Conservation (phyloP, 805 yeast species). For the Yamadazyma takamatsuzukensis region DNA sequence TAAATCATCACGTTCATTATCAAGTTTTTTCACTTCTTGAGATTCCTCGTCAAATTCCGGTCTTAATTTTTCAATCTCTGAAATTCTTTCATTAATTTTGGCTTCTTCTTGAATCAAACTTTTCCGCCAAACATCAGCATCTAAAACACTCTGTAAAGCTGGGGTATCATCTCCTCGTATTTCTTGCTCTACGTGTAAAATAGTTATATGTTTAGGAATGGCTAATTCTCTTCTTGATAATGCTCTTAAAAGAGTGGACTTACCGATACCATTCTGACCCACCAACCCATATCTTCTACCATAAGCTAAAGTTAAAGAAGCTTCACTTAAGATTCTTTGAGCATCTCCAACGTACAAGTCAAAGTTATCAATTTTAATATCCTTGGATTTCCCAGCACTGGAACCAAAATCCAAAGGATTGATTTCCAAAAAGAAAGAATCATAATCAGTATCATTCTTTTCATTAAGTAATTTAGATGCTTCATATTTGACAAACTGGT, state of each 20-base stretch:
- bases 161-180: slow-evolving; percentile 86
- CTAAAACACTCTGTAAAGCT: slow-evolving; percentile 93
- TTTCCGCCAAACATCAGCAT: slow-evolving; percentile 99
- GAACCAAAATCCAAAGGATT: slow-evolving; percentile 88
- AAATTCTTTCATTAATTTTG: slow-evolving; percentile 68
- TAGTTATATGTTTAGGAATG: slow-evolving; percentile 92
- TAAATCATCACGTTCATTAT: slow-evolving; percentile 85
- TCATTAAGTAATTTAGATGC: slow-evolving; percentile 85
- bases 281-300: slow-evolving; percentile 97
- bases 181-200: slow-evolving; percentile 97
- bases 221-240: slow-evolving; percentile 89
- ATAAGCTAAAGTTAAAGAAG: slow-evolving; percentile 79
- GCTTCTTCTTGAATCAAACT: slow-evolving; percentile 74
- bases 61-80: slow-evolving; percentile 68
- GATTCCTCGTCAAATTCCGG: slow-evolving; percentile 73
- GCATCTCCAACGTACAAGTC: slow-evolving; percentile 97
- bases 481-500: slow-evolving; percentile 82
- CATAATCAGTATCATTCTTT: slow-evolving; percentile 71
- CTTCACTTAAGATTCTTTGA: slow-evolving; percentile 83
- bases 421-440: slow-evolving; percentile 89
- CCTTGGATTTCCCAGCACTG: slow-evolving; percentile 93
- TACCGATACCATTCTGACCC: slow-evolving; percentile 99
- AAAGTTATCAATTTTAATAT: slow-evolving; percentile 86
- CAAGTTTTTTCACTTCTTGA: slow-evolving; percentile 71
- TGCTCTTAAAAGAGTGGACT: slow-evolving; percentile 88